phyloP scores from a whole-genome alignment of 2,329 filamentous ascomycete species.

The Dichotomopilus funicola region DNA sequence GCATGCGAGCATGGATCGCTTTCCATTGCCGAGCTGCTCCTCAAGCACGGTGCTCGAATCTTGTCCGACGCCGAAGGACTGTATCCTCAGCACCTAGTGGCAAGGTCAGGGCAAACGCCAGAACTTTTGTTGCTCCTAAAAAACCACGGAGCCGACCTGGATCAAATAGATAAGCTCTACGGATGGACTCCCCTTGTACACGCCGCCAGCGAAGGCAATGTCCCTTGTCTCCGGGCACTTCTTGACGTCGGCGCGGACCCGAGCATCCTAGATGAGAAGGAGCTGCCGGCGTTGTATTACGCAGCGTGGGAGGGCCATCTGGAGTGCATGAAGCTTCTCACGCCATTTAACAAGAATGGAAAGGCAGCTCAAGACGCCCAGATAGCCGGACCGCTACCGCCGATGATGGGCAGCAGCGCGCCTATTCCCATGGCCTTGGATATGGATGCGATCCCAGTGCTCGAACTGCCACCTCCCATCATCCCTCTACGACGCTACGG shows the following conservation, averaged over 20 bases:
- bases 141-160: constrained; percentile 78
- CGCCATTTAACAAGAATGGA: constrained; percentile 45
- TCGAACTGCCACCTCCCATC: constrained; percentile 90
- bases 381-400: constrained; percentile 30
- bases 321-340: constrained; percentile 85
- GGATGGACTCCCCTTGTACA: constrained; percentile 97
- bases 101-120: constrained; percentile 76
- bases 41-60: constrained; percentile 73
- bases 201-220: constrained; percentile 91
- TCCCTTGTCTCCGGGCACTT: constrained; percentile 76
- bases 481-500: constrained; percentile 92
- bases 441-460: constrained; percentile 80
- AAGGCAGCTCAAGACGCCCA: constrained; percentile 35
- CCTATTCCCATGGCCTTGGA: constrained; percentile 63
- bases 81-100: constrained; percentile 94
- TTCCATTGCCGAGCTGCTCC: constrained; percentile 74
- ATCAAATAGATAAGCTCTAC: constrained; percentile 92
- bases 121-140: constrained; percentile 74
- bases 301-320: constrained; percentile 96
- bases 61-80: constrained; percentile 93
- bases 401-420: constrained; percentile 42
- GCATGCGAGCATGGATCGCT: constrained; percentile 90
- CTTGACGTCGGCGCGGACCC: constrained; percentile 73
- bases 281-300: constrained; percentile 92
- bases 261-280: constrained; percentile 83